Conservation (phyloP, 352 stramenopile genomes). For the Phytophthora chlamydospora region DNA sequence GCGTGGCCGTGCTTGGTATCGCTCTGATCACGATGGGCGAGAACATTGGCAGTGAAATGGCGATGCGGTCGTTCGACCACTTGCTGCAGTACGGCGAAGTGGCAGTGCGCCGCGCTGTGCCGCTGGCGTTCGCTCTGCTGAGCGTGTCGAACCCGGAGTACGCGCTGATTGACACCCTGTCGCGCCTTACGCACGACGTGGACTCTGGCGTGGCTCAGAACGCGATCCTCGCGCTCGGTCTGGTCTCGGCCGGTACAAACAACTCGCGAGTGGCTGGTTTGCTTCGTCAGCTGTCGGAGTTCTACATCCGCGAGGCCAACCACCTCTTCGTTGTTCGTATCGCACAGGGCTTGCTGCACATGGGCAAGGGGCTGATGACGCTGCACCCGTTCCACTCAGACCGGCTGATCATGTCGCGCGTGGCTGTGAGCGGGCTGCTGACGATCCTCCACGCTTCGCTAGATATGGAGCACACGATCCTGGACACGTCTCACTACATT, state of each 20-base stretch:
- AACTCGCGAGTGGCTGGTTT: constrained; percentile 98
- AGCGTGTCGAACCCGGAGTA: constrained; percentile 99
- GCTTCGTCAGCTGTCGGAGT: constrained; percentile 96
- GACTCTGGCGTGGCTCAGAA: constrained; percentile 97
- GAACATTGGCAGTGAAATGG: constrained; percentile 98
- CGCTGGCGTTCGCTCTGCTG: constrained; percentile 95
- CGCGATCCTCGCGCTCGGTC: constrained; percentile 96
- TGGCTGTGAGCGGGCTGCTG: constrained; percentile 95
- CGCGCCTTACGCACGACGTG: constrained; percentile 97
- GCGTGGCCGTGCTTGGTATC: constrained; percentile 97
- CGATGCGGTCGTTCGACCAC: constrained; percentile 98
- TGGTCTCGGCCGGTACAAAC: constrained; percentile 98
- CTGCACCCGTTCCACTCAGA: constrained; percentile 99
- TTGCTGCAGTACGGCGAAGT: constrained; percentile 99
- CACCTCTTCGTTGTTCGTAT: constrained; percentile 99
- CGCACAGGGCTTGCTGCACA: constrained; percentile 98
- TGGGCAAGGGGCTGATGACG: constrained; percentile 99
- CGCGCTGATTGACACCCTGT: constrained; percentile 96
- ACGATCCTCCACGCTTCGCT: constrained; percentile 96
- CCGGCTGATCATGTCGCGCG: constrained; percentile 85
- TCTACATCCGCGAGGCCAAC: constrained; percentile 97
- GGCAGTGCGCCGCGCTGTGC: constrained; percentile 96
- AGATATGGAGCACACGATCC: constrained; percentile 98
- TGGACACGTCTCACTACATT: constrained; percentile 99
- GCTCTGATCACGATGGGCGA: constrained; percentile 98